Evolutionary conservation across 2,329 filamentous ascomycete species (phyloP).

Genomic region (Talaromyces islandicus): DNA sequence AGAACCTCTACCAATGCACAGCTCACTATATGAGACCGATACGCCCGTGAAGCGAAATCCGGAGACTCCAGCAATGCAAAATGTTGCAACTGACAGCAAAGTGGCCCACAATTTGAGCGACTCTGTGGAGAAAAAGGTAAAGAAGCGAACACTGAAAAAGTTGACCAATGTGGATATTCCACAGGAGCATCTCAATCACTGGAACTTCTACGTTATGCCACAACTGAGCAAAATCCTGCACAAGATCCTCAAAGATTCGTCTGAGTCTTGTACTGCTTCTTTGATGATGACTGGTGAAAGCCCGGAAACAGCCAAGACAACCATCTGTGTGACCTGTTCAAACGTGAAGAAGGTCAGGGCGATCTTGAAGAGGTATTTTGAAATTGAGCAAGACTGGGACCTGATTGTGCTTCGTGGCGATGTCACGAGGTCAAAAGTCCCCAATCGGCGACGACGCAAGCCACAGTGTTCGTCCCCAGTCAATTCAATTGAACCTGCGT

Average conservation of each 20-base stretch:
- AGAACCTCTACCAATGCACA: slow-evolving; percentile 3
- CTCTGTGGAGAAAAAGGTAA: slow-evolving; percentile 23
- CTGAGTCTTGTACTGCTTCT: slow-evolving; percentile 56
- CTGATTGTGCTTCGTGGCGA: slow-evolving; percentile 57
- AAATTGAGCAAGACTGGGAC: slow-evolving; percentile 52
- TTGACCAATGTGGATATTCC: slow-evolving; percentile 48
- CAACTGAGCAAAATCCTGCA: slow-evolving; percentile 54
- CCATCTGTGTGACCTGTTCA: slow-evolving; percentile 58
- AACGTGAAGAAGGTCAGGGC: slow-evolving; percentile 54
- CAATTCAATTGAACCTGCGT: slow-evolving; percentile 20
- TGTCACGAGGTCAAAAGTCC: slow-evolving; percentile 50
- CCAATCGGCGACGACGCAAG: slow-evolving; percentile 34
- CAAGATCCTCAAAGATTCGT: slow-evolving; percentile 52
- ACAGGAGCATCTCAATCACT: slow-evolving; percentile 50
- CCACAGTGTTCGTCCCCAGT: slow-evolving; percentile 26
- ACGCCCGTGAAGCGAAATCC: slow-evolving; percentile 7
- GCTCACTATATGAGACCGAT: slow-evolving; percentile 14
- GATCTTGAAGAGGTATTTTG: slow-evolving; percentile 52
- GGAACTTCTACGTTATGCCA: slow-evolving; percentile 54
- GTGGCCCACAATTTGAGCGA: slow-evolving; percentile 18
- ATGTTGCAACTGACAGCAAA: slow-evolving; percentile 13
- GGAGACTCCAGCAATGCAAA: slow-evolving; percentile 11
- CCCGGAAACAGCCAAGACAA: slow-evolving; percentile 52
- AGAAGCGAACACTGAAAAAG: slow-evolving; percentile 39
- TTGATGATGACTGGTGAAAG: slow-evolving; percentile 57